phyloP scores from a whole-genome alignment of 1,284 basidiomycete species.

The Cronartium quercuum region DNA sequence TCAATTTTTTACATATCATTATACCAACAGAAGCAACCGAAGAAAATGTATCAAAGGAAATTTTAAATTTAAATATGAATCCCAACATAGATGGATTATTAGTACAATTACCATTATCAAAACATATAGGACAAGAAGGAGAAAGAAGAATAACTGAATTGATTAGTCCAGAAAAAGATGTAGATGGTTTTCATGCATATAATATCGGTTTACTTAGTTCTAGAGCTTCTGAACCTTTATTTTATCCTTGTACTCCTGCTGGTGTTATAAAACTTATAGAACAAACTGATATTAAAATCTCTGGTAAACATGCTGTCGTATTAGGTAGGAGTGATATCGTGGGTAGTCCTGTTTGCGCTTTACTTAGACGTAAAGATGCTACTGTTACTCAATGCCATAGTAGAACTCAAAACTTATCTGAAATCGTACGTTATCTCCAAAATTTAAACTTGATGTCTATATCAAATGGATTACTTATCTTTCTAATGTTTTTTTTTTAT shows the following conservation, averaged over 20 bases:
- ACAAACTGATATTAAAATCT: slow-evolving; percentile 53
- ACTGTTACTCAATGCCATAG: slow-evolving; percentile 98
- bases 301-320: slow-evolving; percentile 70
- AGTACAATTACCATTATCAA: slow-evolving; percentile 92
- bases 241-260: slow-evolving; percentile 91
- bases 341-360: slow-evolving; percentile 84
- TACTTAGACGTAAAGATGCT: slow-evolving; percentile 82
- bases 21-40: slow-evolving; percentile 68
- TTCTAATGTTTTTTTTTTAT: slow-evolving; percentile 32
- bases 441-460: too few relatives aligned
- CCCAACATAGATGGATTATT: slow-evolving; percentile 78
- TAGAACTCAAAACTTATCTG: slow-evolving; percentile 70
- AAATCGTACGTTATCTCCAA: slow-evolving; percentile 58
- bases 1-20: slow-evolving; percentile 74
- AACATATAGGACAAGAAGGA: slow-evolving; percentile 72
- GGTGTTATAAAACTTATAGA: slow-evolving; percentile 79
- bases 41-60: slow-evolving; percentile 68
- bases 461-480: not conserved
- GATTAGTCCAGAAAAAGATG: slow-evolving; percentile 89
- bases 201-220: slow-evolving; percentile 95
- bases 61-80: slow-evolving; percentile 78
- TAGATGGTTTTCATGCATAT: slow-evolving; percentile 98
- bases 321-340: slow-evolving; percentile 97
- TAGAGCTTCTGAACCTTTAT: slow-evolving; percentile 80
- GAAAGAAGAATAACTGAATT: slow-evolving; percentile 89